These are phyloP conservation scores for Cercospora zeae-maydis DNA, from an alignment of 2,329 filamentous ascomycete species.

Conservation along the genomic window DNA sequence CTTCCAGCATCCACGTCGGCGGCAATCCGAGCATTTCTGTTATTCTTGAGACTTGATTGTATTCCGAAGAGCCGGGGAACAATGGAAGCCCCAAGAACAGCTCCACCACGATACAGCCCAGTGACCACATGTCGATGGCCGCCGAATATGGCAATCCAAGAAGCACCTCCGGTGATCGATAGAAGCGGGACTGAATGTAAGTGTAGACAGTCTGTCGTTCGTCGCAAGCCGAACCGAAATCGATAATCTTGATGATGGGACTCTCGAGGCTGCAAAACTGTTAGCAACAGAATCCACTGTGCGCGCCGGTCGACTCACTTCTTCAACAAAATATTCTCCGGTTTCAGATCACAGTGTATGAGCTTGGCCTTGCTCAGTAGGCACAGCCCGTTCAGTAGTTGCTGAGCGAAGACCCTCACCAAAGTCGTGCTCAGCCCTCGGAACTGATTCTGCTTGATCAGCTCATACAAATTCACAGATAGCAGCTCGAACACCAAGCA, in stretches of 20 bases:
- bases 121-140: constrained; percentile 99
- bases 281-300: constrained; percentile 6
- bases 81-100: constrained; percentile 90
- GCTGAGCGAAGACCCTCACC: constrained; percentile 95
- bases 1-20: constrained; percentile 98
- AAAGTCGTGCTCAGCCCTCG: constrained; percentile 93
- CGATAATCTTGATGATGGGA: constrained; percentile 99
- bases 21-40: constrained; percentile 97
- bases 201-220: constrained; percentile 98
- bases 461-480: constrained; percentile 95
- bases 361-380: constrained; percentile 92
- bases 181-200: constrained; percentile 97
- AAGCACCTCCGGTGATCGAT: constrained; percentile 91
- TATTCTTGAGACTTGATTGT: constrained; percentile 95
- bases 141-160: constrained; percentile 96
- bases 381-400: constrained; percentile 86
- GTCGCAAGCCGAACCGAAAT: constrained; percentile 97
- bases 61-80: constrained; percentile 96
- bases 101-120: constrained; percentile 97
- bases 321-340: constrained; percentile 95
- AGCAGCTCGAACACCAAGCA: constrained; percentile 94
- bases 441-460: constrained; percentile 99
- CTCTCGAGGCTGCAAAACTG: constrained; percentile 67
- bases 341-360: constrained; percentile 97
- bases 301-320: constrained; percentile 56